Conservation (phyloP, 805 yeast genomes). For the Ogataea trehaloabstinens region DNA sequence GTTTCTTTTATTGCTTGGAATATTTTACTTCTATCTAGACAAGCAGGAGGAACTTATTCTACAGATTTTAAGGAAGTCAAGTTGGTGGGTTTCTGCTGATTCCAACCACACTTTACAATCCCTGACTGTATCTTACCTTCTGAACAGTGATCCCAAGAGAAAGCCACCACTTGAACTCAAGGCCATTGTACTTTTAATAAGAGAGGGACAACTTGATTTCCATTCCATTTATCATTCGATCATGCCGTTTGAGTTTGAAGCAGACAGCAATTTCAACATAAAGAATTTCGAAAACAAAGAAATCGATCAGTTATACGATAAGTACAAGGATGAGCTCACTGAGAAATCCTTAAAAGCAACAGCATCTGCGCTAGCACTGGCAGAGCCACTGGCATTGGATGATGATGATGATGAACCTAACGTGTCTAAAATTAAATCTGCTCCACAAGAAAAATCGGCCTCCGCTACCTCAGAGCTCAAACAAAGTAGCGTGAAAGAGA, state of each 20-base stretch:
- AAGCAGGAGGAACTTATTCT: conserved; percentile 47
- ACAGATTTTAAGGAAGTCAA: conserved; percentile 48
- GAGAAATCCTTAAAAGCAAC: conserved; percentile 58
- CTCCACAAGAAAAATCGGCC: not conserved
- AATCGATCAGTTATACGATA: conserved; percentile 42
- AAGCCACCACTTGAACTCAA: conserved; percentile 21
- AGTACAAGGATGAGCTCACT: conserved; percentile 47
- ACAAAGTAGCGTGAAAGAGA: conserved; percentile 12
- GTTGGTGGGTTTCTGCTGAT: conserved; percentile 53
- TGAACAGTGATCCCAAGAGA: conserved; percentile 42
- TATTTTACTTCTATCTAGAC: conserved; percentile 45
- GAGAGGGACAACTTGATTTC: conserved; percentile 63
- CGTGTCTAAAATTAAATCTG: conserved; percentile 10
- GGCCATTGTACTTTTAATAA: conserved; percentile 55
- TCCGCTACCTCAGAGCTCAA: conserved; percentile 2
- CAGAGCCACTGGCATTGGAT: conserved; percentile 76
- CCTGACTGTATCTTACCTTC: conserved; percentile 20
- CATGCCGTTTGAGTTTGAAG: conserved; percentile 40
- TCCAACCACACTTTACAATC: conserved; percentile 20
- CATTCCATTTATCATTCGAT: conserved; percentile 57
- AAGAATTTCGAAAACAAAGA: conserved; percentile 21
- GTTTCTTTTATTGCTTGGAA: conserved; percentile 58
- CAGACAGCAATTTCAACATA: conserved; percentile 16
- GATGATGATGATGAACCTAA: conserved; percentile 46
- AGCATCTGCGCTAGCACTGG: conserved; percentile 80